Percentiles rank a stretch among this genome's conserved stretches.
These are phyloP conservation scores for Aspergillus floridensis DNA, from an alignment of 2,329 filamentous ascomycete genomes.

Conservation along the genomic window DNA sequence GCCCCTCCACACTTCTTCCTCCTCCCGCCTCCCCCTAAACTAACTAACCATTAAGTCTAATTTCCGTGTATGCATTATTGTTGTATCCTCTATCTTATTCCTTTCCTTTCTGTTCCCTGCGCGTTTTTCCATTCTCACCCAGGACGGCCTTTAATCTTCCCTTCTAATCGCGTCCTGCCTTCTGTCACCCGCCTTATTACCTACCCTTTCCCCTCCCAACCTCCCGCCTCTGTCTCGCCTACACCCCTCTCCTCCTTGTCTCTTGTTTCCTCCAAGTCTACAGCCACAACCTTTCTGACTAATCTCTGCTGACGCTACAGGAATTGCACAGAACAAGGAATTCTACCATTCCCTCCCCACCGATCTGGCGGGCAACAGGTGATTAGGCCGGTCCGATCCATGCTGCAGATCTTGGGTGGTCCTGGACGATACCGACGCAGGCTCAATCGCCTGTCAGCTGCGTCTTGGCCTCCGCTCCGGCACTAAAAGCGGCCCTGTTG, in stretches of 20 bases:
- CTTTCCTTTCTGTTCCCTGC: neutral
- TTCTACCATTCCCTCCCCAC: conserved; percentile 11
- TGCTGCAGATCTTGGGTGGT: conserved; percentile 31
- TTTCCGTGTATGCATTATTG: neutral
- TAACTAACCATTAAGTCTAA: neutral
- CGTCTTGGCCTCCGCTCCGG: conserved; percentile 37
- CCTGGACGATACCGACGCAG: conserved; percentile 31
- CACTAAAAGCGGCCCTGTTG: conserved; percentile 35
- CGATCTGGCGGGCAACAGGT: conserved; percentile 25
- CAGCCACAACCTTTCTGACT: conserved; percentile 10
- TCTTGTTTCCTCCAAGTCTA: conserved; percentile 15
- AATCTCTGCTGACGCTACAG: conserved; percentile 7
- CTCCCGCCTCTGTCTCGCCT: conserved; percentile 25
- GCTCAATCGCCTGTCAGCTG: conserved; percentile 33
- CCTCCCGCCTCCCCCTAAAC: conserved; percentile 3
- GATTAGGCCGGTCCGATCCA: conserved; percentile 31
- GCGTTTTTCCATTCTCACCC: neutral
- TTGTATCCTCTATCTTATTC: neutral
- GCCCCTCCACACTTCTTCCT: conserved; percentile 24
- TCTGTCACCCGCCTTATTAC: conserved; percentile 12
- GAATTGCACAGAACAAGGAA: conserved; percentile 14
- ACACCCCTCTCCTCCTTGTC: conserved; percentile 13
- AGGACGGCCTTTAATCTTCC: conserved; percentile 1
- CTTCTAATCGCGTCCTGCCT: conserved; percentile 23
- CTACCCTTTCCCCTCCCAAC: conserved; percentile 37